phyloP scores from a whole-genome alignment of 306 rosid genomes.

The Castanospermum australe region DNA sequence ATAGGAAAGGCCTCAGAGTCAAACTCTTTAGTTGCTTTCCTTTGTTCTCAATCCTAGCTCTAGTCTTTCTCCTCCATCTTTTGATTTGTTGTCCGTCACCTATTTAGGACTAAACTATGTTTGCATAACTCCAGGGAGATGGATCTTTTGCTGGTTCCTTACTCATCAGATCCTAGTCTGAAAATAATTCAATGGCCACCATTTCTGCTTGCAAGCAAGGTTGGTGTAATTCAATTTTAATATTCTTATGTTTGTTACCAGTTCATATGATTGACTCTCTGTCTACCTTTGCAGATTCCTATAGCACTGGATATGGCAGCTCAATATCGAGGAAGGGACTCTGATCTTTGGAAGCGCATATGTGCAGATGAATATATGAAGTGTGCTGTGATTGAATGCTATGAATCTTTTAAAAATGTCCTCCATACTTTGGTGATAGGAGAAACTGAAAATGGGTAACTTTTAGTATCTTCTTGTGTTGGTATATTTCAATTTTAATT shows the following conservation, averaged over 20 bases:
- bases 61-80: constrained; percentile 21
- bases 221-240: constrained; percentile 33
- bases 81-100: constrained; percentile 14
- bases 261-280: constrained; percentile 37
- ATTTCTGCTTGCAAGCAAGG: constrained; percentile 96
- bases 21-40: constrained; percentile 19
- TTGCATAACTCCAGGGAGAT: constrained; percentile 76
- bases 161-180: constrained; percentile 75
- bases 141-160: constrained; percentile 93
- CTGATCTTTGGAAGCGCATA: constrained; percentile 96
- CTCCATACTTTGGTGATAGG: constrained; percentile 70
- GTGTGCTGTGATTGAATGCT: constrained; percentile 96
- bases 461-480: constrained; percentile 2
- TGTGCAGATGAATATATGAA: constrained; percentile 94
- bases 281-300: constrained; percentile 68
- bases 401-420: constrained; percentile 81
- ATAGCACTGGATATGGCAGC: constrained; percentile 96
- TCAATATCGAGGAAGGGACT: constrained; percentile 79
- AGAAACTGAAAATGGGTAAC: constrained; percentile 85
- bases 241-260: constrained; percentile 7
- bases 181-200: constrained; percentile 99
- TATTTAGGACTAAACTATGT: constrained; percentile 30
- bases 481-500: constrained; percentile 13
- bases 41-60: constrained; percentile 18
- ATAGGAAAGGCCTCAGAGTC: constrained; percentile 63